Percentiles rank a stretch among this genome's conserved stretches.
Evolutionary conservation across 2,329 filamentous ascomycete genomes (phyloP).

Genomic region (Coleophoma cylindrospora): DNA sequence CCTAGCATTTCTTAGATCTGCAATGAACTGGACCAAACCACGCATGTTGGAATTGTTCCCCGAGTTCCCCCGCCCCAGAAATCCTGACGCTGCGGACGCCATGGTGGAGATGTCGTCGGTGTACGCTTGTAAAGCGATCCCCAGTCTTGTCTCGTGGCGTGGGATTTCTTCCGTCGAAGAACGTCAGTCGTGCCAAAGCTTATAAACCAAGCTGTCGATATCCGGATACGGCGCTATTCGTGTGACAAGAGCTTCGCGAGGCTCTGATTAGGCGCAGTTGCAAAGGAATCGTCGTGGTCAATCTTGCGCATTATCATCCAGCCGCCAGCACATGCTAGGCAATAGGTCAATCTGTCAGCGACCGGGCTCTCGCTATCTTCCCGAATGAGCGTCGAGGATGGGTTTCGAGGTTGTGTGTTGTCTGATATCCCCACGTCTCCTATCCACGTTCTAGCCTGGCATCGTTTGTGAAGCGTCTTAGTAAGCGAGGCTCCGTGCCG

Average conservation of each 20-base stretch:
- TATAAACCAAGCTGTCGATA: not conserved
- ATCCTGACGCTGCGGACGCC: conserved; percentile 40
- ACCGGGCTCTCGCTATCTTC: no score
- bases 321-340: not conserved
- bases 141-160: not conserved
- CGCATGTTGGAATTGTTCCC: conserved; percentile 65
- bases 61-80: conserved; percentile 57
- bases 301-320: conserved; percentile 1
- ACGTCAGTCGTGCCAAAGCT: not conserved
- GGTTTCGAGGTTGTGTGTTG: not conserved
- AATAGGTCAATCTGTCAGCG: not conserved
- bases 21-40: conserved; percentile 96
- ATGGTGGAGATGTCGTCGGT: conserved; percentile 9
- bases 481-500: not conserved
- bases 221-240: not conserved
- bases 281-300: not conserved
- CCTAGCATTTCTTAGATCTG: conserved; percentile 89
- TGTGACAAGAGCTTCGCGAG: not conserved
- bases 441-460: no score
- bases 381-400: not conserved
- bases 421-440: not conserved
- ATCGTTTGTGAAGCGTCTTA: not conserved
- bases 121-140: not conserved
- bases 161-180: no score
- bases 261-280: not conserved